Base-by-base conservation (phyloP, 768 basidiomycete species). In the Lactarius evosmus region DNA sequence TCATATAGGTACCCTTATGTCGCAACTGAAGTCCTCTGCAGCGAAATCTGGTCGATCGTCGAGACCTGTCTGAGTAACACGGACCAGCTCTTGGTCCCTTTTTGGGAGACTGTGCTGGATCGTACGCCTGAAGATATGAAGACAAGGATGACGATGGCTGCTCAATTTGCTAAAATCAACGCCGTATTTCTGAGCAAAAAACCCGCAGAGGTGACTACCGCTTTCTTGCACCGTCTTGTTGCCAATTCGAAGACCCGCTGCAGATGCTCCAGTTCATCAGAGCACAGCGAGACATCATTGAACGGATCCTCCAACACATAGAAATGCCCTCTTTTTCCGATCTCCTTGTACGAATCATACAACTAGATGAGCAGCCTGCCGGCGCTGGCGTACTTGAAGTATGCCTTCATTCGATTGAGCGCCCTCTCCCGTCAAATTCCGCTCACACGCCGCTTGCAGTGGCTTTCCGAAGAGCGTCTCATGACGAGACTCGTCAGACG, bases 201-300 rank as follows among this genome's bases (percentile, higher is more conserved):
- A 75, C 91, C 93, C 29, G 82, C 82, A 66, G 94, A 97, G 85
- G 94, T 94, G 76, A 72, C 82, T 81, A 34, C 51, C 60, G 54
- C 53, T 59, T 58, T 72, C 70, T 60, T 70, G 61, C 64, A 46
- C 69, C 57, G 53, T 69, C 56, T 69, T 69, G 70, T 69, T 73
- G 69, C 69, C 70, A 66, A 70, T 72, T 70, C 72, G 68, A 69
- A 69, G 66, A 61, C 66, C 66, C 69, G 69, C 69, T 59, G 69
- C 74, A 98, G 93, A 96, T 96, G 90, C 84, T 99, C 68, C 82
- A 82, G 44, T 98, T 97, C 75, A 92, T 99, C 65, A 87, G 89
- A 74, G 80, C 84, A 16, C 88, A 95, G 72, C 89, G 93, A 3
- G 78, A 82, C 53, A 80, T 97, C 51, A 84, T 98, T 50, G 87